These are phyloP conservation scores for Phytophthora ohioensis DNA, from an alignment of 352 stramenopile species.

Conservation along the genomic window DNA sequence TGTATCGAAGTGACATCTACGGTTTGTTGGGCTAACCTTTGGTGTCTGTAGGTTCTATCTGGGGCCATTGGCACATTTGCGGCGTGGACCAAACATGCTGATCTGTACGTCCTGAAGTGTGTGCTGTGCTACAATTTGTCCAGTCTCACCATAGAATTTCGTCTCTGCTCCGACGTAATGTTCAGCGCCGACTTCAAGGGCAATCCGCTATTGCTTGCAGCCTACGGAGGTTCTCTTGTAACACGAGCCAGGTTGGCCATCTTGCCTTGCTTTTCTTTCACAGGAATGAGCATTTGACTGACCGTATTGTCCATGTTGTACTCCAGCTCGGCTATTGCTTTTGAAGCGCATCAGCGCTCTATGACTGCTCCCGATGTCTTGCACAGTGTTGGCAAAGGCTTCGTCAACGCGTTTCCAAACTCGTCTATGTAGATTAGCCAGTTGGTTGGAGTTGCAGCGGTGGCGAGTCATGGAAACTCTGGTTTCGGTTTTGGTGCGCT, in stretches of 20 bases:
- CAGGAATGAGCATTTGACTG: background rate
- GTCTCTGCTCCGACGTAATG: conserved; percentile 4
- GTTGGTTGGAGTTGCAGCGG: background rate
- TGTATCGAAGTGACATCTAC: background rate
- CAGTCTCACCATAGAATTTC: background rate
- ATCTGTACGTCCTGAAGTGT: conserved; percentile 45
- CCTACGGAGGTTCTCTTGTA: conserved; percentile 81
- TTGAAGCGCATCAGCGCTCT: conserved; percentile 66
- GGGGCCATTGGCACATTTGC: conserved; percentile 86
- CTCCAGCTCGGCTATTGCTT: conserved; percentile 68
- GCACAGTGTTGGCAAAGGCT: conserved; percentile 67
- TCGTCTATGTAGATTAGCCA: conserved; percentile 29
- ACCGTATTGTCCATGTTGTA: conserved; percentile 3
- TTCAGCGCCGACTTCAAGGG: conserved; percentile 38
- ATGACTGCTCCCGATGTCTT: conserved; percentile 91
- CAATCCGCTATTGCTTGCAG: conserved; percentile 75
- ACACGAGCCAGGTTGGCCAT: conserved; percentile 72
- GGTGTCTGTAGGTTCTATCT: conserved; percentile 68
- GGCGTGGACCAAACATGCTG: conserved; percentile 63
- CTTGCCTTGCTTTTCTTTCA: background rate
- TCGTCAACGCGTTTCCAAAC: conserved; percentile 54
- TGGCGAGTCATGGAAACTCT: background rate
- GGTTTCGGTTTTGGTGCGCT: background rate
- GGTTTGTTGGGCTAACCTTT: background rate
- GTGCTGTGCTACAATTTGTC: background rate